Conservation (phyloP, 1,139 yeast genomes). For the Suhomyces anneliseae region DNA sequence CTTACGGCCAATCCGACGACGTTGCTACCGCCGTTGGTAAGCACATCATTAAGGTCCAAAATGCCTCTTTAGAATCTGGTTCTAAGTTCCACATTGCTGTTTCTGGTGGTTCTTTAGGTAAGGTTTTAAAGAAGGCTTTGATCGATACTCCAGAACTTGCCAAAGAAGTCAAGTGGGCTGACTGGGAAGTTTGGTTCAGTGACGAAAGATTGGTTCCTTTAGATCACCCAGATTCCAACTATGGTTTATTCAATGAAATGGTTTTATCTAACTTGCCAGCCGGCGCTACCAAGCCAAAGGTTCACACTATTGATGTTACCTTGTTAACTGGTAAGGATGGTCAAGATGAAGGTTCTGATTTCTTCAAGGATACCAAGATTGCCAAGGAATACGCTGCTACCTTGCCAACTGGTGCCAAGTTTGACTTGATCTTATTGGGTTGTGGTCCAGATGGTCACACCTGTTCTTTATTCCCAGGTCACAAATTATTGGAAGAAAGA, state of each 20-base stretch:
- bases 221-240: constrained; percentile 70
- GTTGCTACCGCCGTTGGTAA: constrained; percentile 61
- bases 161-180: constrained; percentile 55
- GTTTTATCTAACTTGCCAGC: constrained; percentile 48
- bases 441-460: constrained; percentile 86
- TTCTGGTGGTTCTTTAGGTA: constrained; percentile 88
- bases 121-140: constrained; percentile 69
- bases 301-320: constrained; percentile 51
- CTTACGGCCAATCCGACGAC: constrained; percentile 53
- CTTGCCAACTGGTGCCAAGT: constrained; percentile 39
- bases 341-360: constrained; percentile 34
- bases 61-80: constrained; percentile 43
- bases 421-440: constrained; percentile 66
- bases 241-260: constrained; percentile 58
- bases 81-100: constrained; percentile 70
- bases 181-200: constrained; percentile 95
- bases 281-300: constrained; percentile 37
- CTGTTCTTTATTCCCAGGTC: constrained; percentile 70
- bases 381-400: constrained; percentile 51
- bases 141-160: constrained; percentile 54
- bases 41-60: constrained; percentile 55
- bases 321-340: constrained; percentile 50
- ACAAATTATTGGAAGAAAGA: constrained; percentile 46
- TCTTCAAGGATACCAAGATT: constrained; percentile 44
- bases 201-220: constrained; percentile 95